A percentile compares a stretch with the other conserved stretches of the same genome.
Conservation (phyloP, 306 rosid genomes). For the Acmispon strigosus region DNA sequence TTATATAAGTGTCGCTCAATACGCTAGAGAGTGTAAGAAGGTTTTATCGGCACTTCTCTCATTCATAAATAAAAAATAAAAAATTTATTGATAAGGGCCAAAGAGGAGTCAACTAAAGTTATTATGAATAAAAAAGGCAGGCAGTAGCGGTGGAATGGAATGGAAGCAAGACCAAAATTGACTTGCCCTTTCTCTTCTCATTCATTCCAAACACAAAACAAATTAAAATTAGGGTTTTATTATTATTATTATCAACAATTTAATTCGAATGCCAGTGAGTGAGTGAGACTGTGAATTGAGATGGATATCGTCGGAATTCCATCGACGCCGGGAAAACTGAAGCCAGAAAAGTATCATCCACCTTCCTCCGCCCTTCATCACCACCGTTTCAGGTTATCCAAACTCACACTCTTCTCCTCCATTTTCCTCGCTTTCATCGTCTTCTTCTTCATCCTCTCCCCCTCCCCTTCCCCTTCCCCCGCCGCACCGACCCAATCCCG, state of each 20-base stretch:
- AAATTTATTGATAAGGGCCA: too few species aligned
- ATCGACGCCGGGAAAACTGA: conserved; percentile 54
- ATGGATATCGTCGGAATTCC: conserved; percentile 31
- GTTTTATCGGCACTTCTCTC: too few species aligned
- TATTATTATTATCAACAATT: too few species aligned
- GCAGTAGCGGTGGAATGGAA: neutral
- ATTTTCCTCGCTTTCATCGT: conserved; percentile 34
- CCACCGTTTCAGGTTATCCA: conserved; percentile 45
- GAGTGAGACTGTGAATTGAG: neutral
- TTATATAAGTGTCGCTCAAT: too few species aligned
- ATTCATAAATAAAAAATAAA: too few species aligned
- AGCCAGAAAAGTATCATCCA: conserved; percentile 37
- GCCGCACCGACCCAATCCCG: neutral
- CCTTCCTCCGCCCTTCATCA: conserved; percentile 17
- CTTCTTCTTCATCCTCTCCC: conserved; percentile 26
- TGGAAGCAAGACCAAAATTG: neutral
- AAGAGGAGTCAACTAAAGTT: too few species aligned
- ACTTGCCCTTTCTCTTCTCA: too few species aligned
- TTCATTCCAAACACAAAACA: too few species aligned
- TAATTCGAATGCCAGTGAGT: too few species aligned
- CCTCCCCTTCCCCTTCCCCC: neutral
- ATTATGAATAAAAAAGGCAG: too few species aligned
- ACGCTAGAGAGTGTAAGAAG: too few species aligned
- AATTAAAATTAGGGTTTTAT: too few species aligned
- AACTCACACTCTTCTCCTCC: conserved; percentile 47